Evolutionary conservation across 441 rosid genomes (phyloP).

Genomic region (Brassica balearica): DNA sequence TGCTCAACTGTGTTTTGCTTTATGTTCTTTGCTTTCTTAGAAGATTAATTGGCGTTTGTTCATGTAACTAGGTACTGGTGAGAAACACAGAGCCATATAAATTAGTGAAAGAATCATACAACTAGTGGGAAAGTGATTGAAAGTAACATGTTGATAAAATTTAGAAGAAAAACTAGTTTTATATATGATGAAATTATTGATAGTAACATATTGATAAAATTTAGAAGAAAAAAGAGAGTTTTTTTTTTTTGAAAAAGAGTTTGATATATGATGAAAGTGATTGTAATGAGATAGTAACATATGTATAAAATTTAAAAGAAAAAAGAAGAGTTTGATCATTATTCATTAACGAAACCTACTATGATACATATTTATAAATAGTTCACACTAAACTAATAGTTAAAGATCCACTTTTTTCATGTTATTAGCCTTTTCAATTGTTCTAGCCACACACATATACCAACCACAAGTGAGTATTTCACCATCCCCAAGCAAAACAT

Average conservation of each 20-base stretch:
- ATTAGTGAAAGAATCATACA: neutral
- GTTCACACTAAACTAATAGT: neutral
- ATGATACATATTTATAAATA: neutral
- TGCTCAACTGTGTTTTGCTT: too few species aligned
- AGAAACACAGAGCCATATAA: too few species aligned
- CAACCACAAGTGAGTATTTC: neutral
- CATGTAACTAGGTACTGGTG: too few species aligned
- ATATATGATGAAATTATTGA: neutral
- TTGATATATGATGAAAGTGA: neutral
- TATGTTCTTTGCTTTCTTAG: too few species aligned
- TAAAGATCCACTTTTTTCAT: neutral
- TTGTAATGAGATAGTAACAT: neutral
- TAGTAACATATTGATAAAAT: neutral
- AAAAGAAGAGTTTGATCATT: neutral
- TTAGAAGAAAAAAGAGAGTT: neutral
- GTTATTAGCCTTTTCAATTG: neutral
- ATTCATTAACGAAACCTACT: neutral
- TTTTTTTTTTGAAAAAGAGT: neutral
- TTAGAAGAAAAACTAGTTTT: neutral
- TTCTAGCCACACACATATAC: neutral
- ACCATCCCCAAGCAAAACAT: neutral
- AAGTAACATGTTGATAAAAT: neutral
- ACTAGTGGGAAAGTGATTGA: neutral
- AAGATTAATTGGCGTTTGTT: too few species aligned
- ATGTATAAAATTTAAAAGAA: neutral